Conservation (phyloP, 2,329 filamentous ascomycete genomes). For the Xylariaceae sp. region DNA sequence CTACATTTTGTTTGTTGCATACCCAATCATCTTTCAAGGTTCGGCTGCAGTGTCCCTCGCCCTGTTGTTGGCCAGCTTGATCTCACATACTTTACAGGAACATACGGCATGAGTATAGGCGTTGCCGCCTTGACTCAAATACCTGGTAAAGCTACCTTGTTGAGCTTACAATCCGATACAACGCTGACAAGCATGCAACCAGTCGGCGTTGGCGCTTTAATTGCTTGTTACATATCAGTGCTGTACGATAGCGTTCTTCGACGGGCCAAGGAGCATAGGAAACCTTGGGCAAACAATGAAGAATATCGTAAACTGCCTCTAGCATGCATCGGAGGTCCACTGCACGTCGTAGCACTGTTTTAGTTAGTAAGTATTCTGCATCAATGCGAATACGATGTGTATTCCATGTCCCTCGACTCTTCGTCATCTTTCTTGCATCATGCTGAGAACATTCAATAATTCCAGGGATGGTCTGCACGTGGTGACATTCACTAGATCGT, state of each 20-base stretch:
- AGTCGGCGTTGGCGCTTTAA: not conserved
- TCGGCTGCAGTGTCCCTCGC: too few species aligned
- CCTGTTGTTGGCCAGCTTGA: too few species aligned
- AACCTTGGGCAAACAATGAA: slow-evolving; percentile 11
- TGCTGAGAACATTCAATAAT: too few species aligned
- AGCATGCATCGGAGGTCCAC: slow-evolving; percentile 16
- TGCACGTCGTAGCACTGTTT: slow-evolving; percentile 9
- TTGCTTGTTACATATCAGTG: not conserved
- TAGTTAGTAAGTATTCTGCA: too few species aligned
- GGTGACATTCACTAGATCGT: slow-evolving; percentile 12
- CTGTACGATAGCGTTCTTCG: not conserved
- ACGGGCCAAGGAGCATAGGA: slow-evolving; percentile 1
- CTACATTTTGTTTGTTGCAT: slow-evolving; percentile 60
- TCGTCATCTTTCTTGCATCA: too few species aligned
- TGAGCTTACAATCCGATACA: too few species aligned
- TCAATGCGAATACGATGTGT: too few species aligned
- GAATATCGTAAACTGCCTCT: slow-evolving; percentile 16
- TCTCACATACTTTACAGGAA: too few species aligned
- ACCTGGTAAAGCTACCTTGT: slow-evolving; percentile 3
- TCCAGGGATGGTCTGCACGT: slow-evolving; percentile 15
- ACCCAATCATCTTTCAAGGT: slow-evolving; percentile 52
- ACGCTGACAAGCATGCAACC: not conserved
- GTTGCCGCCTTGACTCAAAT: slow-evolving; percentile 38
- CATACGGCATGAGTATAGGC: slow-evolving; percentile 38
- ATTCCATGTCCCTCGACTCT: too few species aligned